phyloP scores from a whole-genome alignment of 495 filamentous ascomycete species.

The Diplogelasinospora grovesii region DNA sequence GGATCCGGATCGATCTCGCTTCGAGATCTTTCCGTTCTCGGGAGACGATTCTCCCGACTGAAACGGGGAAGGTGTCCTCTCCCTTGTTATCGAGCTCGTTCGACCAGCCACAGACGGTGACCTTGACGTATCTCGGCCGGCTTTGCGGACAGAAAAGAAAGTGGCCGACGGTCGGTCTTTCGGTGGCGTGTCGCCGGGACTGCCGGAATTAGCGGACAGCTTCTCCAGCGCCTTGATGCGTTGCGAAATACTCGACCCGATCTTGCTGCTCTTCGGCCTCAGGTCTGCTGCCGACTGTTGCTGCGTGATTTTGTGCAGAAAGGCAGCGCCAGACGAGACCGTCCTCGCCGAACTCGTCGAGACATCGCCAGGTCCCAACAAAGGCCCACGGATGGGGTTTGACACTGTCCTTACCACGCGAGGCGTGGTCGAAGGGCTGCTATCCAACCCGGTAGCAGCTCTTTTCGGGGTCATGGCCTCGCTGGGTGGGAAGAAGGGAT shows the following conservation, averaged over 20 bases:
- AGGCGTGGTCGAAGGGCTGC: conserved; percentile 14
- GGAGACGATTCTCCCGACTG: conserved; percentile 38
- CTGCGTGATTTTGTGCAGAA: conserved; percentile 40
- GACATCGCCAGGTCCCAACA: conserved; percentile 33
- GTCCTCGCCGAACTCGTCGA: conserved; percentile 35
- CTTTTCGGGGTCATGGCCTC: conserved; percentile 24
- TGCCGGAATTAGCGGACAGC: conserved; percentile 43
- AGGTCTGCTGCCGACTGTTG: conserved; percentile 36
- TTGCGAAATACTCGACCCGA: conserved; percentile 82
- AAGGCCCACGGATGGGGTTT: conserved; percentile 39
- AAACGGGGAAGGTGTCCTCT: conserved; percentile 31
- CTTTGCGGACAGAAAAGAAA: conserved; percentile 50
- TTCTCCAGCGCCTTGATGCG: conserved; percentile 83
- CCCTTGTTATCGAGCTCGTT: conserved; percentile 29
- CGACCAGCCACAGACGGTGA: conserved; percentile 42
- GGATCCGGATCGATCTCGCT: conserved; percentile 35
- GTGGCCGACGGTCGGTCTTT: conserved; percentile 32
- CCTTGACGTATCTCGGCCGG: conserved; percentile 33
- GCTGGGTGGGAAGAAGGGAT: conserved; percentile 53
- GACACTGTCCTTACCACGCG: conserved; percentile 36
- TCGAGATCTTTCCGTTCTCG: conserved; percentile 19
- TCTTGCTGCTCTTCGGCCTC: conserved; percentile 66
- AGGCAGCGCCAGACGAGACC: conserved; percentile 41
- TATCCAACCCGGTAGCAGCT: conserved; percentile 20
- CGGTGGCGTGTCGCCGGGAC: conserved; percentile 11